These are phyloP conservation scores for Aspergillus felis DNA, from an alignment of 2,329 filamentous ascomycete genomes.

Conservation along the genomic window DNA sequence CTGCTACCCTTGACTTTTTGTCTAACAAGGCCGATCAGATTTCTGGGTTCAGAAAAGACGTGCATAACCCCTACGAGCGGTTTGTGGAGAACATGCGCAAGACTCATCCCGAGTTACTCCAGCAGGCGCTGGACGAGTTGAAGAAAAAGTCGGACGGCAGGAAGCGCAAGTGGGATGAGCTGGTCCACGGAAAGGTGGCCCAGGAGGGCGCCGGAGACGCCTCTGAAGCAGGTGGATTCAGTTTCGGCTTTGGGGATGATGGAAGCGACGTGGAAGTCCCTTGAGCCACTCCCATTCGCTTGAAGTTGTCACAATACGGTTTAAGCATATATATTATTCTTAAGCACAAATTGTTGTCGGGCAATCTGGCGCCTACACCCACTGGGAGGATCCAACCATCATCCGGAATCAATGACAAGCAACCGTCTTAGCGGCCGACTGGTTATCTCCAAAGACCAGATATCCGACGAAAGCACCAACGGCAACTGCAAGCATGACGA, in stretches of 20 bases:
- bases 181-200: conserved; percentile 58
- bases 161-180: conserved; percentile 83
- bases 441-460: conserved; percentile 69
- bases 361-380: background rate
- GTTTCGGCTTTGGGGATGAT: conserved; percentile 61
- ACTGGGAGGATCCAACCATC: background rate
- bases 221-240: conserved; percentile 48
- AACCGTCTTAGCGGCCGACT: conserved; percentile 73
- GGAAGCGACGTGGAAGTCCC: conserved; percentile 52
- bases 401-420: conserved; percentile 69
- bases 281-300: conserved; percentile 17
- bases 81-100: conserved; percentile 67
- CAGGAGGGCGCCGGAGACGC: conserved; percentile 18
- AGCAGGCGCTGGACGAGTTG: conserved; percentile 61
- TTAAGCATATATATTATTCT: background rate
- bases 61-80: conserved; percentile 68
- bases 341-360: no score
- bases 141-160: conserved; percentile 60
- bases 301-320: background rate
- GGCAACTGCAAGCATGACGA: conserved; percentile 90
- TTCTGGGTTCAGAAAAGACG: conserved; percentile 72
- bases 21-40: conserved; percentile 79
- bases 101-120: conserved; percentile 63
- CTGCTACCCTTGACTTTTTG: conserved; percentile 74
- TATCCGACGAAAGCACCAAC: conserved; percentile 88